Evolutionary conservation across 2,329 filamentous ascomycete species (phyloP), one percentile per base, ranked within the genome.

Genomic region (Immersiporthe knoxdaviesiana): DNA sequence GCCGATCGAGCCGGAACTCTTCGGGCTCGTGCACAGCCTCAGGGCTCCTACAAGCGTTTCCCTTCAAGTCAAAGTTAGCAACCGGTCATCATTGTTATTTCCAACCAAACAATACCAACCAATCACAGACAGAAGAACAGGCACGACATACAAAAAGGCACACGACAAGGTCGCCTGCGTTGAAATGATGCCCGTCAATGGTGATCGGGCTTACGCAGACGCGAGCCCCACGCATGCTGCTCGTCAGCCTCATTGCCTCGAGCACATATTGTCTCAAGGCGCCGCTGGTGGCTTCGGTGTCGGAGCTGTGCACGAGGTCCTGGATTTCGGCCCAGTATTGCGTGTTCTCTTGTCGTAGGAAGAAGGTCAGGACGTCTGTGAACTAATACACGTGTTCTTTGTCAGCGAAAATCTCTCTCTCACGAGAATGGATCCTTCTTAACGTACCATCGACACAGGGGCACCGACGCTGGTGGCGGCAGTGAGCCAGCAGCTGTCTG

Each of bases 241-340:
- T 82, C 0, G 81, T 81, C 65, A 83, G 66, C 14, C 81, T 79
- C 70, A 80, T 79, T 2, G 80, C 81, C 71, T 83, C 81, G n/a
- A 71, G 66, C 16, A 83, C 80, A 32, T 83, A 82, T 30, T 76
- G 75, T 0, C 77, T 76, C 0, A 83, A 32, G 10, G 5, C 18
- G 4, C 44, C 75, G 18, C 80, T 76, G 11, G 44, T 50, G 11
- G 44, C 44, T n/a, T 50, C 44, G 18, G 21, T 50, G 52, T 82
- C 77, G 5, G 76, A 74, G 60, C 76, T 78, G 44, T 78, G 73
- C 1, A 78, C 80, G 5, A 83, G 70, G 2, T 65, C 74, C 69
- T 84, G 81, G 3, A 84, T 80, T 27, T 84, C 79, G 10, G 77
- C 74, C 79, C 83, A 83, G 72, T 83, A 50, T 2, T 16, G n/a